These are phyloP conservation scores for Alternaria metachromatica DNA, from an alignment of 2,329 filamentous ascomycete species.

Conservation along the genomic window DNA sequence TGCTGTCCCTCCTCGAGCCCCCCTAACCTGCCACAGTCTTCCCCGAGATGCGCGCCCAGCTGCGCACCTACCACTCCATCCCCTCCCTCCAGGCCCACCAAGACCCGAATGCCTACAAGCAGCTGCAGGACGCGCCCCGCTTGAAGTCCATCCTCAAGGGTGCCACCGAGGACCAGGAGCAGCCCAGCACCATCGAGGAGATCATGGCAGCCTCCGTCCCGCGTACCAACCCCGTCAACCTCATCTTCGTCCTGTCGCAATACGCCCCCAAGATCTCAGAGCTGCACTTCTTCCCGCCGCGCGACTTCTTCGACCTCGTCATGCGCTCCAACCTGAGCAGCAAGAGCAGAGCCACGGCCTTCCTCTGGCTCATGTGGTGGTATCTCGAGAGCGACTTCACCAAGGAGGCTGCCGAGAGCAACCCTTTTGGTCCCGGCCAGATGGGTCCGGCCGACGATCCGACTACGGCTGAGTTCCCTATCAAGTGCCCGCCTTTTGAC, in stretches of 20 bases:
- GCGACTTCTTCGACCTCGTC: conserved; percentile 95
- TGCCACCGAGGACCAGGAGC: conserved; percentile 86
- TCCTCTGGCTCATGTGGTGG: conserved; percentile 99
- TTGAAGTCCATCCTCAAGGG: conserved; percentile 98
- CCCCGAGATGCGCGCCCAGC: conserved; percentile 96
- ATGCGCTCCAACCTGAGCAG: conserved; percentile 89
- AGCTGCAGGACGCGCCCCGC: conserved; percentile 92
- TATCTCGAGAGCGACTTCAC: conserved; percentile 97
- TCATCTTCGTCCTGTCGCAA: conserved; percentile 93
- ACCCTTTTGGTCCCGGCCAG: conserved; percentile 78
- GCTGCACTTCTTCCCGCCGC: conserved; percentile 81
- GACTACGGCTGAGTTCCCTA: conserved; percentile 54
- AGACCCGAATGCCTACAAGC: conserved; percentile 95
- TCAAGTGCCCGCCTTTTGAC: conserved; percentile 70
- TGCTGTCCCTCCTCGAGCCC: neutral
- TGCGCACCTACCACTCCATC: conserved; percentile 97
- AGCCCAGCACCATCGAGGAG: conserved; percentile 83
- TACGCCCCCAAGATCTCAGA: conserved; percentile 92
- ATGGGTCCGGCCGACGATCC: conserved; percentile 43
- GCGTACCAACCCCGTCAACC: conserved; percentile 95
- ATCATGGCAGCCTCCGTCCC: conserved; percentile 73
- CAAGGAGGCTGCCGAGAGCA: conserved; percentile 83
- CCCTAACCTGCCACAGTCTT: conserved; percentile 70
- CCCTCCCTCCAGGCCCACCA: conserved; percentile 94
- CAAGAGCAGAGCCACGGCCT: conserved; percentile 81